These are phyloP conservation scores for Alternaria alternata DNA, from an alignment of 2,329 filamentous ascomycete genomes.

Conservation along the genomic window DNA sequence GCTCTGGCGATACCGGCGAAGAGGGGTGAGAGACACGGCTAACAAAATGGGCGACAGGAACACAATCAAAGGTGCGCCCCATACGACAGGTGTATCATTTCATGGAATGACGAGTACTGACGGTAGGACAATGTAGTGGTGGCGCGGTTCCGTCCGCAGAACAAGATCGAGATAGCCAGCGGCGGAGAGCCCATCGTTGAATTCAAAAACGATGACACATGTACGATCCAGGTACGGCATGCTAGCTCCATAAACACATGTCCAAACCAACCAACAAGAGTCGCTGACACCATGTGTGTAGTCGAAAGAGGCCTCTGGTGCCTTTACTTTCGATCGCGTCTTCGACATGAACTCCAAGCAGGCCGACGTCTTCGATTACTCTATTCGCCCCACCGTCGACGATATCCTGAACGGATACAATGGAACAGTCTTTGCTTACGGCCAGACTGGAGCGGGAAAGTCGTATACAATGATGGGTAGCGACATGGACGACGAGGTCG, in stretches of 20 bases:
- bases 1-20: slow-evolving; percentile 4
- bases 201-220: slow-evolving; percentile 90
- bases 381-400: slow-evolving; percentile 93
- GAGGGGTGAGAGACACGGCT: slow-evolving; percentile 49
- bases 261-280: neutral
- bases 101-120: slow-evolving; percentile 29
- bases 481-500: slow-evolving; percentile 88
- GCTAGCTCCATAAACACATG: neutral
- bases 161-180: slow-evolving; percentile 88
- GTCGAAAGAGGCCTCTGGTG: slow-evolving; percentile 82
- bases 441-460: slow-evolving; percentile 97
- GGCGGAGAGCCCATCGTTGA: slow-evolving; percentile 91
- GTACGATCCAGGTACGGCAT: slow-evolving; percentile 75
- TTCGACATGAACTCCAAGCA: slow-evolving; percentile 94
- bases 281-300: slow-evolving; percentile 52
- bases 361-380: slow-evolving; percentile 96
- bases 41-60: slow-evolving; percentile 47
- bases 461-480: slow-evolving; percentile 99
- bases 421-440: slow-evolving; percentile 97
- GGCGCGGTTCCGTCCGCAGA: slow-evolving; percentile 96
- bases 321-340: slow-evolving; percentile 94
- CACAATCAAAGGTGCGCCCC: slow-evolving; percentile 55
- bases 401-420: slow-evolving; percentile 99
- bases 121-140: slow-evolving; percentile 69
- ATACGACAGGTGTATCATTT: neutral